Evolutionary conservation across 2,329 filamentous ascomycete genomes (phyloP), one percentile per base, ranked within the genome.

Genomic region (Lojkania enalia): DNA sequence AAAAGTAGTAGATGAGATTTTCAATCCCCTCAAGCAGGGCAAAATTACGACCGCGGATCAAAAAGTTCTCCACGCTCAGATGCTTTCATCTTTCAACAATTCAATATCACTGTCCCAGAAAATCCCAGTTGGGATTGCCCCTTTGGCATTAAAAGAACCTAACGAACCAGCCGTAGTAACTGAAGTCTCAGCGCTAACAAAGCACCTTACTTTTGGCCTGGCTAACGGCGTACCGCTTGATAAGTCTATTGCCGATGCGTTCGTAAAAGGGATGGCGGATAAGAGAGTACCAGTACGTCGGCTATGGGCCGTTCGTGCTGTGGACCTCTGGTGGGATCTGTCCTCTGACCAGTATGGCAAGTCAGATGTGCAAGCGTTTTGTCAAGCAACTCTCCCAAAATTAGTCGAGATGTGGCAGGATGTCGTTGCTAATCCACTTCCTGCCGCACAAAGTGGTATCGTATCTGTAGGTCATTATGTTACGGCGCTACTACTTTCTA

Each of bases 41-140:
- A 99, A 97, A 65, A 77, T 96, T 15, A 80, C 90, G 3, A 85
- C 86, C 41, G 84, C 88, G 13, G 94, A 99, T 48, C 90, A 97
- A 58, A 86, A 90, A 60, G 79, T 87, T 3, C 74, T 91, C 2
- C 85, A 96, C 70, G 85, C 89, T 3, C 87, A 94, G 61, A 88
- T 95, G 77, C 77, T 99, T 2, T 76, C 81, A 38, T 75, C 78
- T 5, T 48, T 70, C 2, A 57, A 53, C 1, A 74, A 82, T 32
- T 86, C 83, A 2, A 68, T 76, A 9, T 70, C 78, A 2, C 77
- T 87, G 29, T 86, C 88, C 0, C 77, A 79, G 45, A 87, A 87
- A 54, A 77, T 92, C 20, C 79, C 83, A 1, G 73, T 77, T 38
- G 82, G 81, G 5, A 77, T 97, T 46, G 82, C 86, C 5, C 71